These are phyloP conservation scores for Colletotrichum graminicola DNA, from an alignment of 2,329 filamentous ascomycete genomes.

Conservation along the genomic window DNA sequence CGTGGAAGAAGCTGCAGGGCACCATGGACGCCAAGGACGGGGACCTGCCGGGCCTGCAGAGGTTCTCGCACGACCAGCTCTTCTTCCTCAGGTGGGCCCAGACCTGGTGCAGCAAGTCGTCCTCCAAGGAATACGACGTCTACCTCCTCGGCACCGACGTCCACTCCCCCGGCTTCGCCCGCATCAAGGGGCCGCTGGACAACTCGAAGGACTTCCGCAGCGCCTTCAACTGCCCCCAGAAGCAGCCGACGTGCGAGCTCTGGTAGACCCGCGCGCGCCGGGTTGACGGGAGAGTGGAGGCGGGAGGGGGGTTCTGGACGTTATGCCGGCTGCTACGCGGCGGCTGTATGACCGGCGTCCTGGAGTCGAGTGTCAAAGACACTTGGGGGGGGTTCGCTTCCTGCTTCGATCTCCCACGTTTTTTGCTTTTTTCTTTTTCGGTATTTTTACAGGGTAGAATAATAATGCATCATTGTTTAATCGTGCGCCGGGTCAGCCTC, in stretches of 20 bases:
- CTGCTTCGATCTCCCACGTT: too few relatives aligned
- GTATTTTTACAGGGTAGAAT: background rate
- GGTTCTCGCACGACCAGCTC: slow-evolving; percentile 75
- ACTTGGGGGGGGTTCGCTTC: background rate
- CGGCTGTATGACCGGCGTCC: background rate
- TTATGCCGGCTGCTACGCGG: background rate
- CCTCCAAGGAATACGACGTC: slow-evolving; percentile 65
- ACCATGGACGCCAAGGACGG: slow-evolving; percentile 58
- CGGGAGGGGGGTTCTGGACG: too few relatives aligned
- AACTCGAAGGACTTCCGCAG: slow-evolving; percentile 77
- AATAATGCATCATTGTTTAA: background rate
- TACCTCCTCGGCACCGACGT: slow-evolving; percentile 70
- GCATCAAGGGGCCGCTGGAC: slow-evolving; percentile 72
- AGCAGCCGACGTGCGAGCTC: slow-evolving; percentile 76
- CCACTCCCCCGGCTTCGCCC: slow-evolving; percentile 73
- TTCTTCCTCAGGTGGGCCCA: slow-evolving; percentile 76
- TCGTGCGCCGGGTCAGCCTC: background rate
- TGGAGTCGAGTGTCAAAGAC: background rate
- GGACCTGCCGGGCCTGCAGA: slow-evolving; percentile 69
- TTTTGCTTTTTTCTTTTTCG: background rate
- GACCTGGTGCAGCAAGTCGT: slow-evolving; percentile 74
- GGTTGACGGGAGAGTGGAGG: background rate
- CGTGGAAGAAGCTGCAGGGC: slow-evolving; percentile 71
- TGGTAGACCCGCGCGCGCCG: slow-evolving; percentile 61
- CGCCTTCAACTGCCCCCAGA: slow-evolving; percentile 73